Evolutionary conservation across 768 basidiomycete genomes (phyloP), one percentile per base, ranked within the genome.

Genomic region (Leucogyrophana mollusca): DNA sequence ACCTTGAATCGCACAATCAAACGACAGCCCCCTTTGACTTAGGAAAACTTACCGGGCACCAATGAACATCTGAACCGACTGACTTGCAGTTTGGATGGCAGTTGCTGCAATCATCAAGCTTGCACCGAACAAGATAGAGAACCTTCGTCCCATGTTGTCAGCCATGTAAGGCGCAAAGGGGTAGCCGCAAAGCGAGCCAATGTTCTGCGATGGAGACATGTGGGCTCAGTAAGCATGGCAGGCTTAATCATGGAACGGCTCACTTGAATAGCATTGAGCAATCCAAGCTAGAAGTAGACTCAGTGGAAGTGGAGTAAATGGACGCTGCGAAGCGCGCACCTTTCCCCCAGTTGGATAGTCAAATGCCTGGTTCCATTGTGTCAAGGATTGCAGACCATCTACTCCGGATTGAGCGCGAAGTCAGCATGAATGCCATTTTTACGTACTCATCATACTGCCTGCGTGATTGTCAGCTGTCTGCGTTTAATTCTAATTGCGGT

Each of bases 41-140:
- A 7, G 6, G 27, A 30, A 30, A 30, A 45, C 56, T 40, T 53
- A 71, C 67, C 73, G 61, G 18, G 72, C 69, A 18, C 65, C 72
- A 38, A 72, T 73, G 56, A 76, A 75, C 66, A 71, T 72, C 39
- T 65, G 63, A 27, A 73, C 62, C 16, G 64, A 69, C 20, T 70
- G 60, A 23, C 70, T 61, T 3, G 65, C 65, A 10, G 65, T 66
- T 44, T 74, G 71, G 17, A 73, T 44, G 39, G 61, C 62, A 14
- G 70, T 70, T 11, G 69, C 73, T 21, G 54, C 56, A 32, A 70
- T 54, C 65, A 73, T 71, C 56, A 73, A 58, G 45, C 55, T 37
- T 13, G 73, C 70, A 22, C 74, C 73, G 13, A 71, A 46, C 17
- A 67, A 34, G 7, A 77, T 67, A 9, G 70, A 56, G 6, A 56